Conservation (phyloP, 1,284 basidiomycete genomes). For the Boletus semigastroideus region DNA sequence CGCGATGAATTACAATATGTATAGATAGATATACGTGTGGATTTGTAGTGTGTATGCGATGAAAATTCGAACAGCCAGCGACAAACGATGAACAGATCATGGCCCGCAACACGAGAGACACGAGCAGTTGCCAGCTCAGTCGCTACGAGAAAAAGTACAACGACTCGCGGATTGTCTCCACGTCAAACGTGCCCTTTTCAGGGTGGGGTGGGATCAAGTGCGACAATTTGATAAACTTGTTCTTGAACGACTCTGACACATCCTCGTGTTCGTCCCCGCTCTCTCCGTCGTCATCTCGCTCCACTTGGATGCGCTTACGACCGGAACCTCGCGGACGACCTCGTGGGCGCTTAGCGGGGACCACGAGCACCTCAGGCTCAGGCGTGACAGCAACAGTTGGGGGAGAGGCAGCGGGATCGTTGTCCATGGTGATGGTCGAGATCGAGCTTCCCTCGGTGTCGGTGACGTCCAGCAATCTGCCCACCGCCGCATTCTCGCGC, state of each 20-base stretch:
- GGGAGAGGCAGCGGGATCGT: not conserved
- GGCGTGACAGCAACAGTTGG: not conserved
- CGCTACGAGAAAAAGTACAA: slow-evolving; percentile 88
- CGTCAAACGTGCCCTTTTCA: slow-evolving; percentile 86
- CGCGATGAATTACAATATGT: slow-evolving; percentile 22
- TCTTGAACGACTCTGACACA: slow-evolving; percentile 37
- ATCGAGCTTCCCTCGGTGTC: slow-evolving; percentile 25
- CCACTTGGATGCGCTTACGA: slow-evolving; percentile 13
- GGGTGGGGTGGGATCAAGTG: slow-evolving; percentile 85
- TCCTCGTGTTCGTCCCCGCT: slow-evolving; percentile 14
- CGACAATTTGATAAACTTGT: slow-evolving; percentile 74
- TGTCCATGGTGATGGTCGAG: slow-evolving; percentile 21
- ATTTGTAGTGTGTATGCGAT: not conserved
- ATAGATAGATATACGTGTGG: slow-evolving; percentile 22
- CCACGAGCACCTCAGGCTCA: slow-evolving; percentile 12
- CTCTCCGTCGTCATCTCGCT: slow-evolving; percentile 11
- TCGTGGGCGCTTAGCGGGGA: slow-evolving; percentile 18
- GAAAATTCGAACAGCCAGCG: not conserved
- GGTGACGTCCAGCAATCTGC: slow-evolving; percentile 24
- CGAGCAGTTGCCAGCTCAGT: not conserved
- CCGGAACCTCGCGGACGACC: slow-evolving; percentile 19
- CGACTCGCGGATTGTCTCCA: slow-evolving; percentile 79
- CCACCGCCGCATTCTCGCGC: slow-evolving; percentile 28
- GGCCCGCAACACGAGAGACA: too few species aligned
- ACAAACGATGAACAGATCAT: not conserved